phyloP scores from a whole-genome alignment of 2,329 filamentous ascomycete genomes.

The Penicillium olsonii region DNA sequence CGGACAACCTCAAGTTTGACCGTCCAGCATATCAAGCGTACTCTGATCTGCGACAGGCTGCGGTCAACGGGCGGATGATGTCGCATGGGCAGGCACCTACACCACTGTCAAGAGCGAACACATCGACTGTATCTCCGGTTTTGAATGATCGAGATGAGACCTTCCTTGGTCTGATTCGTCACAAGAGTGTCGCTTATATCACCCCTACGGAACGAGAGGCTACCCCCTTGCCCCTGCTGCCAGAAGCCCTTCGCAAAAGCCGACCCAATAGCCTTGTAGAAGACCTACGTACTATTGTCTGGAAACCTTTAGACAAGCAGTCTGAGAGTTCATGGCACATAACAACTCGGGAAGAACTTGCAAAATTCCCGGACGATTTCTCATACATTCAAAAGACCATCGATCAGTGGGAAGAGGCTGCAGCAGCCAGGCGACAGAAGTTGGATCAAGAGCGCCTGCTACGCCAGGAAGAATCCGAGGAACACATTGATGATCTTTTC shows the following conservation, averaged over 20 bases:
- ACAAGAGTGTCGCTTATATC: slow-evolving; percentile 47
- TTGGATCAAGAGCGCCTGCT: slow-evolving; percentile 51
- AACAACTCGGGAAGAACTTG: slow-evolving; percentile 34
- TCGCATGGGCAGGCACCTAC: slow-evolving; percentile 31
- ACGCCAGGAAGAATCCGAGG: slow-evolving; percentile 55
- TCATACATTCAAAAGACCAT: slow-evolving; percentile 44
- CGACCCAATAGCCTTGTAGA: slow-evolving; percentile 30
- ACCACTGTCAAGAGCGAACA: slow-evolving; percentile 18
- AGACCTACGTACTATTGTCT: slow-evolving; percentile 38
- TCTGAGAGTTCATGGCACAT: slow-evolving; percentile 36
- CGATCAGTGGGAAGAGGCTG: slow-evolving; percentile 50
- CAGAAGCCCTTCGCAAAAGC: slow-evolving; percentile 34
- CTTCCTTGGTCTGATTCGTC: slow-evolving; percentile 49
- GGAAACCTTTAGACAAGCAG: slow-evolving; percentile 34
- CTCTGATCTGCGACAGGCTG: slow-evolving; percentile 48
- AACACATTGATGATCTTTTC: slow-evolving; percentile 56
- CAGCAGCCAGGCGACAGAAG: slow-evolving; percentile 45
- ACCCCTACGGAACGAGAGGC: slow-evolving; percentile 27
- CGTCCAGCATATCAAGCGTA: slow-evolving; percentile 51
- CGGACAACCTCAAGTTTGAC: slow-evolving; percentile 40
- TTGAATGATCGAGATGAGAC: slow-evolving; percentile 44
- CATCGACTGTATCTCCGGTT: slow-evolving; percentile 19
- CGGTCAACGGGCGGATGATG: slow-evolving; percentile 47
- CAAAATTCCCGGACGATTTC: slow-evolving; percentile 45
- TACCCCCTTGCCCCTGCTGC: slow-evolving; percentile 31